Conservation (phyloP, 164 flowering plant genomes). For the Hamamelis virginiana region DNA sequence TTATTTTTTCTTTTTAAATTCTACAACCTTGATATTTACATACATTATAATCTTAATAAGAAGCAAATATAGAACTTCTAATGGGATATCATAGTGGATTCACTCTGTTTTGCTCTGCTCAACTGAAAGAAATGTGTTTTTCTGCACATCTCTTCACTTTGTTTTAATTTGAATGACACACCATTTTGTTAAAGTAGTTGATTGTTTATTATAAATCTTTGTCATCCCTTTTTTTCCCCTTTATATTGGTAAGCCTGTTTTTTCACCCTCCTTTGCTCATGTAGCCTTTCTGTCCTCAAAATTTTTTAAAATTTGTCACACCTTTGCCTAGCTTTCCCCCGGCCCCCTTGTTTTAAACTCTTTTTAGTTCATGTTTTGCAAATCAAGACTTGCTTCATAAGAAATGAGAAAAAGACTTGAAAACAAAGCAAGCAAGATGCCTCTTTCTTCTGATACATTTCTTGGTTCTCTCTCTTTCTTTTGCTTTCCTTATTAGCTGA, state of each 20-base stretch:
- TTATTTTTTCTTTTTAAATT: neutral
- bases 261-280: neutral
- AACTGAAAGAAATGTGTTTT: neutral
- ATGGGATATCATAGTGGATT: too few relatives aligned
- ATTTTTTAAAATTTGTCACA: neutral
- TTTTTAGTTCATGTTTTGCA: neutral
- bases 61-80: neutral
- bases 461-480: neutral
- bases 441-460: conserved; percentile 17
- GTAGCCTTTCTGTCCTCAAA: neutral
- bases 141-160: conserved; percentile 5
- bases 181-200: conserved; percentile 11
- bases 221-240: neutral
- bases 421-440: conserved; percentile 14
- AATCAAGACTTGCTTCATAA: conserved; percentile 11
- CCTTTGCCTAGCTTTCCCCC: neutral
- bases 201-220: conserved; percentile 2
- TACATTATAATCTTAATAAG: neutral
- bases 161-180: conserved; percentile 4
- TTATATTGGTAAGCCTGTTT: neutral
- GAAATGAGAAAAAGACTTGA: conserved; percentile 12
- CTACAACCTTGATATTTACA: neutral
- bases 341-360: neutral
- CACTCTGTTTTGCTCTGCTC: too few relatives aligned
- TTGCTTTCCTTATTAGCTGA: conserved; percentile 10